Evolutionary conservation across 164 flowering plant genomes (phyloP).

Genomic region (Houttuynia cordata): DNA sequence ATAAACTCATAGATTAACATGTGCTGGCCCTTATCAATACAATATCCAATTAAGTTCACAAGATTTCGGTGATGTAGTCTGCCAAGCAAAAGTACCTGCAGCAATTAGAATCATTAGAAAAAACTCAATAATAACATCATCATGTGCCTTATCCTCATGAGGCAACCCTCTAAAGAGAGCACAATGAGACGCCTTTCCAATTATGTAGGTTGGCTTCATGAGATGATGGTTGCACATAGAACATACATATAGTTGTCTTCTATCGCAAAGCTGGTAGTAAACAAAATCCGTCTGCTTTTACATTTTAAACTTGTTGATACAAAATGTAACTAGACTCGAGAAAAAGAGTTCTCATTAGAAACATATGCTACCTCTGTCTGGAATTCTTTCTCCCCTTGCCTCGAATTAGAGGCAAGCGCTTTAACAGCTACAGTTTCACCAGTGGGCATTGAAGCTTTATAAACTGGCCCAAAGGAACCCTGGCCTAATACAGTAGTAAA

Average conservation of each 20-base stretch:
- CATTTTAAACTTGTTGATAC: too few species aligned
- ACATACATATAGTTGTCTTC: too few species aligned
- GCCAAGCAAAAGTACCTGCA: constrained; percentile 73
- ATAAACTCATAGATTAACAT: constrained; percentile 85
- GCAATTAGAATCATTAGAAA: constrained; percentile 1
- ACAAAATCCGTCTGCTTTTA: too few species aligned
- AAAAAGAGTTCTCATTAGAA: too few species aligned
- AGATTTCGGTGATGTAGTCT: constrained; percentile 94
- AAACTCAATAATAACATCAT: constrained; percentile 2
- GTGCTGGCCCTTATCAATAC: constrained; percentile 84
- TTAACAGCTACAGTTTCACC: constrained; percentile 66
- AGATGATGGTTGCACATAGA: too few species aligned
- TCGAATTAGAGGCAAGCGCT: constrained; percentile 77
- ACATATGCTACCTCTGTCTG: constrained; percentile 67
- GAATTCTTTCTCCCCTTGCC: constrained; percentile 83
- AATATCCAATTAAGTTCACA: constrained; percentile 93
- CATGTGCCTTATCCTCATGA: too few species aligned
- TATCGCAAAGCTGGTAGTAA: too few species aligned
- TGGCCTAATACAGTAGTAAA: constrained; percentile 84
- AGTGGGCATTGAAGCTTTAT: constrained; percentile 67
- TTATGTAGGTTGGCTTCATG: too few species aligned
- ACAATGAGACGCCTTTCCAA: too few species aligned
- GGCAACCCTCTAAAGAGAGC: too few species aligned
- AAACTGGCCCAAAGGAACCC: constrained; percentile 96
- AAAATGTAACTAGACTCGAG: too few species aligned